phyloP scores from a whole-genome alignment of 345 rosid genomes.

The Bruguiera gymnorhiza region DNA sequence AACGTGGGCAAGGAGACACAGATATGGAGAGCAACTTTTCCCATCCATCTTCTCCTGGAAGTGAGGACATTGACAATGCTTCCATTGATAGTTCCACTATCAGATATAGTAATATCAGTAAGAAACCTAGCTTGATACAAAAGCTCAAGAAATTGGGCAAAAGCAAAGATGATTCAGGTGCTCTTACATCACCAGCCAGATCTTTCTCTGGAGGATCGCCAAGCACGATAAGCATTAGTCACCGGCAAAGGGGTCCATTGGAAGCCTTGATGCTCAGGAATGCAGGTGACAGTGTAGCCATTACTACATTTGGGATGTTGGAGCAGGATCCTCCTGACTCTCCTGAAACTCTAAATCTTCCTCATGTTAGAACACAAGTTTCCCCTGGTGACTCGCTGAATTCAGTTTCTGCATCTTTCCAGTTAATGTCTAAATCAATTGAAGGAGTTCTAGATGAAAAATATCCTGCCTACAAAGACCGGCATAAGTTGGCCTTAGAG shows the following conservation, averaged over 20 bases:
- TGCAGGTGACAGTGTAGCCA: slow-evolving; percentile 72
- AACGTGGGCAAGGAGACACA: slow-evolving; percentile 93
- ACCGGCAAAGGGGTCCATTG: slow-evolving; percentile 70
- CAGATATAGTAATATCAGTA: slow-evolving; percentile 71
- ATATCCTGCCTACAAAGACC: slow-evolving; percentile 87
- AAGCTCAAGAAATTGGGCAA: slow-evolving; percentile 90
- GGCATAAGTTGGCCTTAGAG: slow-evolving; percentile 86
- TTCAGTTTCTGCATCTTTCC: slow-evolving; percentile 70
- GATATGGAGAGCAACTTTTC: slow-evolving; percentile 84
- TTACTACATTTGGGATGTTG: slow-evolving; percentile 70
- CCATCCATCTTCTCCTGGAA: slow-evolving; percentile 90
- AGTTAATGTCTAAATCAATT: slow-evolving; percentile 85
- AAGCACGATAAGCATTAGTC: slow-evolving; percentile 62
- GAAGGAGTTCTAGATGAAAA: slow-evolving; percentile 73
- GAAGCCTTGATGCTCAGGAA: slow-evolving; percentile 88
- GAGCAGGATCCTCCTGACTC: slow-evolving; percentile 60
- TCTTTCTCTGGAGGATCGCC: slow-evolving; percentile 76
- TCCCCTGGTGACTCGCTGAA: slow-evolving; percentile 56
- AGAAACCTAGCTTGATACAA: slow-evolving; percentile 67
- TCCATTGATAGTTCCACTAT: slow-evolving; percentile 79
- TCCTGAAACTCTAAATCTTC: slow-evolving; percentile 55
- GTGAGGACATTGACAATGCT: slow-evolving; percentile 83
- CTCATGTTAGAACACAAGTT: slow-evolving; percentile 51
- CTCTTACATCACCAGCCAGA: slow-evolving; percentile 67
- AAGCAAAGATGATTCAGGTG: slow-evolving; percentile 79